A percentile compares a stretch with the other conserved stretches of the same genome.
phyloP scores from a whole-genome alignment of 2,329 filamentous ascomycete genomes.

The Grosmannia huntii region DNA sequence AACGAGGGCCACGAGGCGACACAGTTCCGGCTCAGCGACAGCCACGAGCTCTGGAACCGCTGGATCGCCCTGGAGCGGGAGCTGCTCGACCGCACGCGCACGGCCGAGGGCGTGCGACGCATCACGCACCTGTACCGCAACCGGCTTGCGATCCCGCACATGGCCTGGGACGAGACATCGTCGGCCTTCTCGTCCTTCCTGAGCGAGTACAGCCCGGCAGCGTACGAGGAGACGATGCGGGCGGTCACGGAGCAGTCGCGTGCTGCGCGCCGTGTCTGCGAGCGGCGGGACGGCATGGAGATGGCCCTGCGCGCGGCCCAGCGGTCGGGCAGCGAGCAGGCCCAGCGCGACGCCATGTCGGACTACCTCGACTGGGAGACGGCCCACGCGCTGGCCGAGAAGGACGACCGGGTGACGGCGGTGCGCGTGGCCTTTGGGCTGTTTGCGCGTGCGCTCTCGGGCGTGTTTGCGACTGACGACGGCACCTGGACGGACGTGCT shows the following conservation, averaged over 20 bases:
- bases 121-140: conserved; percentile 58
- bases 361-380: conserved; percentile 84
- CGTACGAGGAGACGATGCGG: conserved; percentile 65
- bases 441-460: conserved; percentile 63
- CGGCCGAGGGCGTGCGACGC: conserved; percentile 45
- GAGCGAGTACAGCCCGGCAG: conserved; percentile 54
- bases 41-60: conserved; percentile 66
- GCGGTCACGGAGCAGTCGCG: conserved; percentile 50
- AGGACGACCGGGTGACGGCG: conserved; percentile 29
- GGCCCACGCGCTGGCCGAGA: conserved; percentile 41
- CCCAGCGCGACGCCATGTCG: conserved; percentile 36
- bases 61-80: conserved; percentile 63
- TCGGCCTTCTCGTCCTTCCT: conserved; percentile 64
- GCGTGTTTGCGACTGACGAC: conserved; percentile 59
- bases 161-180: conserved; percentile 62
- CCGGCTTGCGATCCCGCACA: conserved; percentile 59
- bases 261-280: conserved; percentile 50
- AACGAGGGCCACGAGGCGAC: conserved; percentile 59
- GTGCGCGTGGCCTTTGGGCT: conserved; percentile 48
- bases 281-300: conserved; percentile 55
- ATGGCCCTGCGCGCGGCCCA: conserved; percentile 47
- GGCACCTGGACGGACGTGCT: conserved; percentile 74
- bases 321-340: conserved; percentile 41
- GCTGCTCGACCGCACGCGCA: conserved; percentile 44
- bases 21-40: conserved; percentile 62